These are phyloP conservation scores for Pythium rishiriense DNA, from an alignment of 352 stramenopile genomes.

Conservation along the genomic window DNA sequence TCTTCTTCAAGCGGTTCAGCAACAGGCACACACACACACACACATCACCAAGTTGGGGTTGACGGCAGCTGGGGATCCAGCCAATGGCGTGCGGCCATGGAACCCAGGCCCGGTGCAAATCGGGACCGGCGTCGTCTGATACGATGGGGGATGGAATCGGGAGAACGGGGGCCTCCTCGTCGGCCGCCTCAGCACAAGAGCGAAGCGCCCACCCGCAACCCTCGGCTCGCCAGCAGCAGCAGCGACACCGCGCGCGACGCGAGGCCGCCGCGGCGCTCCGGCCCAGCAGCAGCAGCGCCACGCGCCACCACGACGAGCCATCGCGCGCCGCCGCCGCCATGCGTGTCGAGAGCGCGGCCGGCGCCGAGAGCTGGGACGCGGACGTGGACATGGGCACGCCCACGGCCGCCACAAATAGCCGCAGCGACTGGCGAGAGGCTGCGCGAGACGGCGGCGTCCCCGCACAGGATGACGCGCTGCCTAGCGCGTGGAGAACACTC, in stretches of 20 bases:
- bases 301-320: neutral
- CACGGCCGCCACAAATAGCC: constrained; percentile 4
- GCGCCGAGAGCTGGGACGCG: constrained; percentile 19
- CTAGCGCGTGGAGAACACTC: neutral
- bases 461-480: neutral
- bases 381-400: constrained; percentile 19
- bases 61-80: constrained; percentile 6
- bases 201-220: constrained; percentile 11
- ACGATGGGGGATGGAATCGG: constrained; percentile 13
- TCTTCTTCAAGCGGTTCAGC: constrained; percentile 1
- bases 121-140: neutral
- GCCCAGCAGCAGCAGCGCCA: neutral
- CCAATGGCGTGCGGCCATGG: constrained; percentile 15
- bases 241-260: neutral
- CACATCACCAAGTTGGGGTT: neutral
- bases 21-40: constrained; percentile 2
- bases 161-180: neutral
- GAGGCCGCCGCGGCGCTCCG: neutral
- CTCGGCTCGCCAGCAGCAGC: constrained; percentile 8
- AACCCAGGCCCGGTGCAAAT: neutral
- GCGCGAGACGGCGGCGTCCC: neutral
- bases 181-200: neutral
- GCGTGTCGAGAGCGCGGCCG: constrained; percentile 8
- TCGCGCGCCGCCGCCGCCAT: constrained; percentile 6
- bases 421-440: constrained; percentile 5